Percentiles rank a stretch among this genome's conserved stretches.
phyloP scores from a whole-genome alignment of 2,329 filamentous ascomycete species.

The Dothistroma pini region DNA sequence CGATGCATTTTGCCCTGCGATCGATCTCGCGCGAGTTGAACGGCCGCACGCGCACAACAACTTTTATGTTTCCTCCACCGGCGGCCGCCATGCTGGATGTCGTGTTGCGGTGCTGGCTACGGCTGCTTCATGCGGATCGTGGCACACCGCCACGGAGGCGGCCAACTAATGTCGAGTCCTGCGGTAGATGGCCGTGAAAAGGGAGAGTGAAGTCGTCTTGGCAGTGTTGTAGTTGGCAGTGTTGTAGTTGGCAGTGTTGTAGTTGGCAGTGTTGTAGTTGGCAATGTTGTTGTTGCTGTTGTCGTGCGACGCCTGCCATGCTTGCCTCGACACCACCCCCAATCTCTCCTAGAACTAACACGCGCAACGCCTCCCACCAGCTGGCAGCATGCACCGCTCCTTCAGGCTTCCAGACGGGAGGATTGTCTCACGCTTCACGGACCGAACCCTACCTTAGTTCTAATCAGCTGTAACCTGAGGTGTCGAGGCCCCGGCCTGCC shows the following conservation, averaged over 20 bases:
- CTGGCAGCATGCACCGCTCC: too few relatives aligned
- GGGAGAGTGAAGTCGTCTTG: background rate
- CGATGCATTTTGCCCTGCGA: conserved; percentile 89
- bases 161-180: conserved; percentile 5
- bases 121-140: conserved; percentile 4
- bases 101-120: conserved; percentile 3
- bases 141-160: conserved; percentile 12
- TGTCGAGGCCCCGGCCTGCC: too few relatives aligned
- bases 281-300: background rate
- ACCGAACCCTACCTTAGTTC: background rate
- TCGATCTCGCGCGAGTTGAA: conserved; percentile 88
- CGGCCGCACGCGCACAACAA: conserved; percentile 92
- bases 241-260: background rate
- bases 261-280: background rate
- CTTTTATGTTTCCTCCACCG: conserved; percentile 97
- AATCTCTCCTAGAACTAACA: too few relatives aligned
- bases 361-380: too few relatives aligned
- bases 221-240: background rate
- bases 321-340: too few relatives aligned
- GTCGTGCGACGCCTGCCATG: too few relatives aligned
- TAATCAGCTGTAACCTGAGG: too few relatives aligned
- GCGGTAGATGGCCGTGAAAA: background rate
- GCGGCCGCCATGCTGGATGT: conserved; percentile 25
- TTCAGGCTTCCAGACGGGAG: too few relatives aligned
- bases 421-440: background rate